Evolutionary conservation across 108 stramenopile species (phyloP), one percentile per base, ranked within the genome.

Genomic region (Tribonema minus): DNA sequence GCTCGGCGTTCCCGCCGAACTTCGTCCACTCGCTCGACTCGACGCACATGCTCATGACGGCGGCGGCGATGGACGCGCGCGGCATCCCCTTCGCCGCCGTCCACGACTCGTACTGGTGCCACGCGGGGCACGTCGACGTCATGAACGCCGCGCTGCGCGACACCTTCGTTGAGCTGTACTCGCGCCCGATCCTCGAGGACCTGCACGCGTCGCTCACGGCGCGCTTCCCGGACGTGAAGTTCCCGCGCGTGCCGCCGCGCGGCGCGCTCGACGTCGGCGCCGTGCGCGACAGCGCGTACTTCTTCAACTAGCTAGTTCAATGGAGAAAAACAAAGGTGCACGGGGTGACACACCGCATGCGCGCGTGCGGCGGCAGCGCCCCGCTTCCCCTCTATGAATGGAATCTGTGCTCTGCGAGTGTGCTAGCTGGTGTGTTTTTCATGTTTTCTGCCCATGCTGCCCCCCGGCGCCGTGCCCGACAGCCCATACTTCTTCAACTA

Each of bases 41-140:
- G 23, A 96, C 96, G 2, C 99, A 99, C 83, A 99, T 99, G 99
- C 87, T 99, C 25, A 76, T 98, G 87, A 99, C 99, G n/a, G 93
- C 95, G 15, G 64, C 94, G 5, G 92, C 94, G 71, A 97, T 98
- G 96, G 85, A 93, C 35, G 87, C 90, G 67, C 84, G 90, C 54
- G 95, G 94, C 0, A 73, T 99, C 26, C 67, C 86, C 37, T 99
- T 98, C 79, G 91, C 96, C 12, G 96, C 99, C 23, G 99, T 99
- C 30, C 99, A 99, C 78, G 99, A 99, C 76, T 91, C 90, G 28
- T 99, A 95, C 84, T 99, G 99, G 99, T 95, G 95, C 12, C 99
- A 99, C 83, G 90, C 99, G 0, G 91, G 90, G 40, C 93, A 98
- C 72, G 89, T 97, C 9, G 95, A 98, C 59, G 91, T 90, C 72